A percentile compares a stretch with the other conserved stretches of the same genome.
These are phyloP conservation scores for Ananas comosus DNA, from an alignment of 176 grass and related monocot genomes.

Conservation along the genomic window DNA sequence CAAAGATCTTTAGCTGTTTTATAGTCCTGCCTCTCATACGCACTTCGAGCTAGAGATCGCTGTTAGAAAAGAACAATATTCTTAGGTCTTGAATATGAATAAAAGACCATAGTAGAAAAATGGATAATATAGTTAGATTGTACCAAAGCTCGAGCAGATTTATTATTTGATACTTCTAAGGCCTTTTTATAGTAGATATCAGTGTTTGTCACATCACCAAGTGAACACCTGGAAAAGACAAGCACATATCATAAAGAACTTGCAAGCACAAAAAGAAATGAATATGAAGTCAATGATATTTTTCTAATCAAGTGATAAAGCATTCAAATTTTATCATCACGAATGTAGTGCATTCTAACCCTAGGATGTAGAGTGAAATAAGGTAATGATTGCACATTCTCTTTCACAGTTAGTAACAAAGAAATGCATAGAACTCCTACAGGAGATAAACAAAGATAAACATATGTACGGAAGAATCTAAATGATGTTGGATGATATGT, in stretches of 20 bases:
- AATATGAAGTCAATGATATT: neutral
- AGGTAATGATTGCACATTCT: too few species aligned
- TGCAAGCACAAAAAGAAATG: neutral
- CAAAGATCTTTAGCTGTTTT: conserved; percentile 68
- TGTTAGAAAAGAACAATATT: conserved; percentile 22
- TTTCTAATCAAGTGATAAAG: too few species aligned
- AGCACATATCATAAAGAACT: neutral
- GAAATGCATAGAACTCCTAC: too few species aligned
- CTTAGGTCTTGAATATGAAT: neutral
- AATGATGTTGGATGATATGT: too few species aligned
- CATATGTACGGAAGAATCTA: too few species aligned
- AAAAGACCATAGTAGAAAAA: conserved; percentile 8
- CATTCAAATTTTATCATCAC: too few species aligned
- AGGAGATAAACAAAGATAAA: too few species aligned
- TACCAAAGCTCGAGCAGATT: conserved; percentile 87
- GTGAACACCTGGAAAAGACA: conserved; percentile 65
- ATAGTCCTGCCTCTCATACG: conserved; percentile 79
- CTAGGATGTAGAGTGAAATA: too few species aligned
- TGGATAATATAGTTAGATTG: conserved; percentile 7
- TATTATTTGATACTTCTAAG: conserved; percentile 84
- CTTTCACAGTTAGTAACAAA: too few species aligned
- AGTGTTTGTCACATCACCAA: conserved; percentile 78
- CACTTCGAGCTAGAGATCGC: conserved; percentile 77
- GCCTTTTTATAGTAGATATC: conserved; percentile 83
- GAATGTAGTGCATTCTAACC: too few species aligned